Percentiles rank a stretch among this genome's conserved stretches.
Evolutionary conservation across 257 asterid species (phyloP).

Genomic region (Ocimum tenuiflorum): DNA sequence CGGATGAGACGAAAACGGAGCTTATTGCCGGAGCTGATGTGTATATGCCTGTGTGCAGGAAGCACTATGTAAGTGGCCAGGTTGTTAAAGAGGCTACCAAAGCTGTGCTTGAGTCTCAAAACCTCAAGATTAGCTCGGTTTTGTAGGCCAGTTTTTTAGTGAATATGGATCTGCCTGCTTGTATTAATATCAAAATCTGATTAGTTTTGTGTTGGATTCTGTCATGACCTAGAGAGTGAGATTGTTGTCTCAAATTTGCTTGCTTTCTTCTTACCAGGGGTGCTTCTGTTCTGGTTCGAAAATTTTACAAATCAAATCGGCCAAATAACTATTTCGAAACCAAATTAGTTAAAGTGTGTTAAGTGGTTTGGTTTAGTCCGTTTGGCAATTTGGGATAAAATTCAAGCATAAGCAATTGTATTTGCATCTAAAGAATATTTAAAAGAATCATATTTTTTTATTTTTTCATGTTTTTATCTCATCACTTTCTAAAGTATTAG

Average conservation of each 20-base stretch:
- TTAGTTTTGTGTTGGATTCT: neutral
- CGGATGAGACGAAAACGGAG: slow-evolving; percentile 67
- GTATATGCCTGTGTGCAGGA: slow-evolving; percentile 95
- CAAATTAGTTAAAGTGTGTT: no score
- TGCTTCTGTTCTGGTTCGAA: no score
- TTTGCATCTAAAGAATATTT: no score
- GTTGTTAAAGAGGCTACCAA: slow-evolving; percentile 68
- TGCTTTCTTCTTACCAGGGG: no score
- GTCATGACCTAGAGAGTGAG: neutral
- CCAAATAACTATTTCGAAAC: no score
- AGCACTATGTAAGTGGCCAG: slow-evolving; percentile 80
- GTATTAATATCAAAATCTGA: neutral
- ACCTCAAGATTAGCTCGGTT: slow-evolving; percentile 28
- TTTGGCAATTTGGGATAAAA: no score
- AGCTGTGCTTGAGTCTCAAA: slow-evolving; percentile 29
- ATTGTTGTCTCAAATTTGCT: neutral
- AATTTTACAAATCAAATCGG: no score
- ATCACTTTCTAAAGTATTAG: no score
- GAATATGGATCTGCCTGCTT: neutral
- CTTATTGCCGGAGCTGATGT: slow-evolving; percentile 82
- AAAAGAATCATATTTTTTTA: no score
- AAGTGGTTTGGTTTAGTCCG: no score
- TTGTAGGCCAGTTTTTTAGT: neutral
- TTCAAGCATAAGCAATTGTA: no score
- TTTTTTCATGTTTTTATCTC: no score